These are phyloP conservation scores for Vitis rupestris DNA, from an alignment of 164 flowering plant species.

Conservation along the genomic window DNA sequence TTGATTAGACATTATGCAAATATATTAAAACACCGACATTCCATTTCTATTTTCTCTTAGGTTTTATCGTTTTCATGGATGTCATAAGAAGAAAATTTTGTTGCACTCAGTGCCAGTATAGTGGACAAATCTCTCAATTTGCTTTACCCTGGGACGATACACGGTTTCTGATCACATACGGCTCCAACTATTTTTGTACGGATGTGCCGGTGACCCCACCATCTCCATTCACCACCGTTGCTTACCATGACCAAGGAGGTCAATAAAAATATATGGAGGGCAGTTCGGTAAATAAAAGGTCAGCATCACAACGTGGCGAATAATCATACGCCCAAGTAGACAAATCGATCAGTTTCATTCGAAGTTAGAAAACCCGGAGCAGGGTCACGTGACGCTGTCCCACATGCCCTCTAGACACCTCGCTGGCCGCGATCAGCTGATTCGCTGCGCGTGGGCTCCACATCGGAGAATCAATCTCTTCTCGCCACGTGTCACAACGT, in stretches of 20 bases:
- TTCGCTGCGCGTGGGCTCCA: slow-evolving; percentile 23
- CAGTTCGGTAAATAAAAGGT: slow-evolving; percentile 1
- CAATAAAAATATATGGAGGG: not conserved
- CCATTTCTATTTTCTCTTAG: too few species aligned
- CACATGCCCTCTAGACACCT: not conserved
- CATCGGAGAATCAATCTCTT: slow-evolving; percentile 8
- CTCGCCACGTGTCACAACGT: slow-evolving; percentile 17
- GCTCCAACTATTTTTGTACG: not conserved
- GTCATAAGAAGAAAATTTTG: too few species aligned
- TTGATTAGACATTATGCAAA: too few species aligned
- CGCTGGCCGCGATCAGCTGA: slow-evolving; percentile 17
- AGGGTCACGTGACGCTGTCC: slow-evolving; percentile 18
- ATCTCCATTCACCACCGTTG: not conserved
- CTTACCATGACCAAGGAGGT: not conserved
- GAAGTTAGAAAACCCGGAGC: not conserved
- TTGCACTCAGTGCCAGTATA: too few species aligned
- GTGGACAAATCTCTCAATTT: not conserved
- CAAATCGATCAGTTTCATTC: not conserved
- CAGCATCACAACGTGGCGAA: slow-evolving; percentile 10
- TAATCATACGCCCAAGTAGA: not conserved
- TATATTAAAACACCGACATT: too few species aligned
- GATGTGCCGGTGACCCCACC: not conserved
- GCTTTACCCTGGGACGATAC: not conserved
- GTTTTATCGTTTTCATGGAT: too few species aligned
- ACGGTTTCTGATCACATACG: slow-evolving; percentile 6